Base-by-base conservation (phyloP, 176 grass and related monocot genomes). In the Oryza glumipatula region DNA sequence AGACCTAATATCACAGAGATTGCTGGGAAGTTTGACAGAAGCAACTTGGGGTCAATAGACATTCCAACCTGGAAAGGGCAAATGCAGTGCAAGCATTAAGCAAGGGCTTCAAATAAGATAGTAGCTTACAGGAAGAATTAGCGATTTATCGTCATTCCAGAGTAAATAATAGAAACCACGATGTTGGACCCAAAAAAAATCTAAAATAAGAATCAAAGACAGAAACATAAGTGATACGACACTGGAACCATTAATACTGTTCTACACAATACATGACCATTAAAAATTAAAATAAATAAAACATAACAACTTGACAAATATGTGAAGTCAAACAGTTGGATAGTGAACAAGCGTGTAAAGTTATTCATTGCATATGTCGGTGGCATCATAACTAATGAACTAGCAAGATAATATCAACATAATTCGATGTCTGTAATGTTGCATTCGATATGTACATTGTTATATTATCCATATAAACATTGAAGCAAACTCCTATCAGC, bases 11-110 rank as follows among this genome's bases (percentile, higher is more conserved):
- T 77, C 86, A 82, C 75, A 72, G 91, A 74, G 84, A 99, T 92
- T 70, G 89, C 67, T 78, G 93, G 91, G 78, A 93, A 99, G 76
- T 99, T 99, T 70, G 86, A 95, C 67, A 99, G 70, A 41, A 99
- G 88, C 44, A 99, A 70, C 78, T 99, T 99, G 35, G 93, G 89
- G 80, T 99, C 94, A 58, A 99, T 99, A 70, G 91, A 99, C 96
- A 99, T 99, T 80, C 96, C 96, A 86, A 99, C 96, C 96, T 99
- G 87, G 76, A 90, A 88, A 86, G 68, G n/a, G 8, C 78, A 76
- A 70, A 44, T 10, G 76, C 49, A 77, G 54, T 35, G 68, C 79
- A 69, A 86, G 76, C 16, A 83, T 83, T 43, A 83, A 79, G 67
- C 16, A 72, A 84, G 7, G 33, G 49, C 71, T 47, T 43, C 56